A percentile compares a stretch with the other conserved stretches of the same genome.
phyloP scores from a whole-genome alignment of 106 monocot genomes.

The Cymbidium sinense region DNA sequence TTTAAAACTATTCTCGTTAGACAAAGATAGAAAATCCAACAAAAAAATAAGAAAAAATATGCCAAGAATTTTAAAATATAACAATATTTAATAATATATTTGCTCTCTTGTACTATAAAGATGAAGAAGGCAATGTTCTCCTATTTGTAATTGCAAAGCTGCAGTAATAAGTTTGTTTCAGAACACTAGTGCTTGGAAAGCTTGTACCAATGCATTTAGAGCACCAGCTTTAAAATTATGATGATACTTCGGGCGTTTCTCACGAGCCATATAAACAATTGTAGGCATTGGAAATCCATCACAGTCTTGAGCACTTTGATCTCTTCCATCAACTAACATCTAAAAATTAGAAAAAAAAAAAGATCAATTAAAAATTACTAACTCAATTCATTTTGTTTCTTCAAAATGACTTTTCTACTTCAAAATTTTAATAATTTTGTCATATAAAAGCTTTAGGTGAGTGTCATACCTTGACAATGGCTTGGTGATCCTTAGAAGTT shows the following conservation, averaged over 20 bases:
- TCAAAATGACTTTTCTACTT: background rate
- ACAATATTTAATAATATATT: too few species aligned
- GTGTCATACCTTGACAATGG: conserved; percentile 34
- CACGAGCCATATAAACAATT: conserved; percentile 76
- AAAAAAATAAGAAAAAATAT: background rate
- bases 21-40: background rate
- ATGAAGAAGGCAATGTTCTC: background rate
- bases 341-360: conserved; percentile 7
- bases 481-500: conserved; percentile 35
- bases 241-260: conserved; percentile 46
- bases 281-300: conserved; percentile 44
- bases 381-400: too few species aligned
- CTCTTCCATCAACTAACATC: conserved; percentile 71
- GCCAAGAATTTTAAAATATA: background rate
- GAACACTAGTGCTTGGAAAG: background rate
- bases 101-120: background rate
- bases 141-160: background rate
- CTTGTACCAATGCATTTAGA: conserved; percentile 55
- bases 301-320: conserved; percentile 18
- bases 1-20: background rate
- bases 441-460: background rate
- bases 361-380: too few species aligned
- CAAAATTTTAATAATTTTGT: background rate
- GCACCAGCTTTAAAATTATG: conserved; percentile 88
- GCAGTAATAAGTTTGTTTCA: background rate